These are phyloP conservation scores for Herpetomonas samuelpessoai DNA, from an alignment of 208 protist species.

Conservation along the genomic window DNA sequence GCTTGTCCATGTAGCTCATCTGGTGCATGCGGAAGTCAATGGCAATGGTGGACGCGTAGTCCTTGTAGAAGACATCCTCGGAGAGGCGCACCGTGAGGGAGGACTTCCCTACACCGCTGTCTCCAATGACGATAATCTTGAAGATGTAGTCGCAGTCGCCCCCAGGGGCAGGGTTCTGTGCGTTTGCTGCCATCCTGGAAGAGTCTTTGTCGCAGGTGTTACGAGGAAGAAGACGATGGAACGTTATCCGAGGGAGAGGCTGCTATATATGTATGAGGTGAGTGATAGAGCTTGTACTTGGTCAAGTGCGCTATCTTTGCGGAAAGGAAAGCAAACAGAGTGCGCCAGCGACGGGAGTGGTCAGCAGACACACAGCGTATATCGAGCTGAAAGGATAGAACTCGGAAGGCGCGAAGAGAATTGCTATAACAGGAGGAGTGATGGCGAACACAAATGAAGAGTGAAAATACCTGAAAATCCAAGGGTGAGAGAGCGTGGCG, in stretches of 20 bases:
- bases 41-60: conserved; percentile 87
- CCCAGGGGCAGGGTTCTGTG: conserved; percentile 33
- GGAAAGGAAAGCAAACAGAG: no score
- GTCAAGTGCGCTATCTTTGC: no score
- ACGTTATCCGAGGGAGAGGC: no score
- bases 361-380: no score
- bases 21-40: conserved; percentile 91
- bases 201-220: conserved; percentile 1
- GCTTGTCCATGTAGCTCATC: conserved; percentile 90
- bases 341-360: no score
- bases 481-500: no score
- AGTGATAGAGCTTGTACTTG: conserved; percentile 16
- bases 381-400: no score
- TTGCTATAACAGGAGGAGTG: no score
- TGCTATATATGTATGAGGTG: no score
- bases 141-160: conserved; percentile 96
- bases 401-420: no score
- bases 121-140: conserved; percentile 93
- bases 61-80: conserved; percentile 91
- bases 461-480: no score
- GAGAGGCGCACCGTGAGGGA: conserved; percentile 89
- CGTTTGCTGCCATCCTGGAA: conserved; percentile 15
- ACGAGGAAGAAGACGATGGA: background rate
- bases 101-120: conserved; percentile 91
- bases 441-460: no score